A percentile compares a stretch with the other conserved stretches of the same genome.
Conservation (phyloP, 1,284 basidiomycete species). For the Anthracocystis panici-leucophaei region DNA sequence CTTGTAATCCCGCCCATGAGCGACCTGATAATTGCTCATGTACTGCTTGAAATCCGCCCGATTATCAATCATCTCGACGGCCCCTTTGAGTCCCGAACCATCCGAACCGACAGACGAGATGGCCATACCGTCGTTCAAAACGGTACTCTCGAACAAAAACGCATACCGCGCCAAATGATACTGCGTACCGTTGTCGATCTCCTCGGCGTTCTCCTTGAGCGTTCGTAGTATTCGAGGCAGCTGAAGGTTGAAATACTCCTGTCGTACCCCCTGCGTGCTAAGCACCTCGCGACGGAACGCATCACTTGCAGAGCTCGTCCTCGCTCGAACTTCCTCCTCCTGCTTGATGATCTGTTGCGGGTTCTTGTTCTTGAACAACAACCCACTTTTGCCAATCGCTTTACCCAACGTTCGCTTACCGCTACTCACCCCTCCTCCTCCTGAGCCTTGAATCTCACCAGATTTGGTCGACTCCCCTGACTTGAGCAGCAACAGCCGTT, state of each 20-base stretch:
- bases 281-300: conserved; percentile 90
- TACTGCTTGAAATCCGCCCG: conserved; percentile 92
- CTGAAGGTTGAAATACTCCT: conserved; percentile 96
- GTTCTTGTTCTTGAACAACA: conserved; percentile 88
- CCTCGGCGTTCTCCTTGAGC: conserved; percentile 95
- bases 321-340: conserved; percentile 89
- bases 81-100: conserved; percentile 80
- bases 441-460: conserved; percentile 53
- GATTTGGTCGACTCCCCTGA: conserved; percentile 78
- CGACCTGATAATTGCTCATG: conserved; percentile 94
- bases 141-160: conserved; percentile 89
- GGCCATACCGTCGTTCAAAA: conserved; percentile 87
- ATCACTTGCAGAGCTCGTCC: conserved; percentile 88
- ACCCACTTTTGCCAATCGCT: conserved; percentile 89
- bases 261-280: conserved; percentile 87
- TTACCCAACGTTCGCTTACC: conserved; percentile 71
- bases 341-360: conserved; percentile 91
- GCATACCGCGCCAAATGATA: conserved; percentile 96
- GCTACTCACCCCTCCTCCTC: conserved; percentile 72
- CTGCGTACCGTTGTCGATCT: conserved; percentile 95
- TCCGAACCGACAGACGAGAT: conserved; percentile 77
- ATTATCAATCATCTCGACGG: conserved; percentile 92
- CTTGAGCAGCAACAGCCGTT: conserved; percentile 91
- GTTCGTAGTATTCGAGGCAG: conserved; percentile 89
- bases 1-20: conserved; percentile 76